Base-by-base conservation (phyloP, 495 filamentous ascomycete genomes). In the Penicillium soppii region DNA sequence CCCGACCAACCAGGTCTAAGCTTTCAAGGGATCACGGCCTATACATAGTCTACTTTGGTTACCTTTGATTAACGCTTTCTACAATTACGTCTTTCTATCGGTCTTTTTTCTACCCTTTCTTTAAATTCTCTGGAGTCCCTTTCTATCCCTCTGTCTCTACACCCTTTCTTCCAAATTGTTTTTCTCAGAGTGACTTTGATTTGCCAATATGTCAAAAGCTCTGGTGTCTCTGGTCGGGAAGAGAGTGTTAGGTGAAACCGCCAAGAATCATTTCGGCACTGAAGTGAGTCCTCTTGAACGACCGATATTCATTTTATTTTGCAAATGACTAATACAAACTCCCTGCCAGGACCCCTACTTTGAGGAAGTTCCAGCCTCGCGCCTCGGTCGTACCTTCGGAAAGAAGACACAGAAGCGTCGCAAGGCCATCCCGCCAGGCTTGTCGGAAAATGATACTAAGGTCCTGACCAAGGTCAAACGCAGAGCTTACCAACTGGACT, bases 321-420 rank as follows among this genome's bases (percentile, higher is more conserved):
- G 10, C 53, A n/a, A n/a, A n/a, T n/a, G n/a, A n/a, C n/a, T n/a
- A n/a, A n/a, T n/a, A n/a, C n/a, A n/a, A n/a, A n/a, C n/a, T n/a
- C n/a, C n/a, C n/a, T n/a, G n/a, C n/a, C n/a, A 80, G 80, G 86
- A 91, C 62, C 86, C 87, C 2, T 91, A 90, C 65, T 86, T 86
- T 41, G 86, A 91, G 66, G 73, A 78, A 56, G 84, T 89, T 12
- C 85, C 84, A 5, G 83, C 86, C 19, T 81, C 81, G n/a, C 77
- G 84, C 27, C 70, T 88, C n/a, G 70, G 79, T 43, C 82, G 82
- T 42, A 56, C 72, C n/a, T 68, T 75, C 46, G 74, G 74, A 15
- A 75, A 75, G 47, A 88, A 83, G 62, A 77, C 71, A n/a, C 84
- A 84, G 68, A 87, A 81, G 62, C 73, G 75, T 37, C 81, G 84